Conservation (phyloP, 129 eudicot species). For the Chrysanthemum seticuspe region DNA sequence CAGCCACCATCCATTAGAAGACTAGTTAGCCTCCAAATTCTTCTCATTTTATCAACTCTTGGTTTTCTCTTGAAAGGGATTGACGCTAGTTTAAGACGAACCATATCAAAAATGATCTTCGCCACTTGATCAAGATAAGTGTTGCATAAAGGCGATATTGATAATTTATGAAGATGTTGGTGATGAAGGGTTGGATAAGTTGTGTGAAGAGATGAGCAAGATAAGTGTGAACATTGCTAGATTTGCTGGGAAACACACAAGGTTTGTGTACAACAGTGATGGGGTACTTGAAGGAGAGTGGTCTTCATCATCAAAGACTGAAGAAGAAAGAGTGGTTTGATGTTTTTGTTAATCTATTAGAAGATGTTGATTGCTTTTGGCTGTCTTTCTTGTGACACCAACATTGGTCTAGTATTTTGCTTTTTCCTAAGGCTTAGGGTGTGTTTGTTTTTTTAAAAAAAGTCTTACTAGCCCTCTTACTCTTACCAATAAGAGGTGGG, state of each 20-base stretch:
- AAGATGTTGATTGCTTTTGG: slow-evolving; percentile 28
- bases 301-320: slow-evolving; percentile 31
- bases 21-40: too few species aligned
- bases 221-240: slow-evolving; percentile 42
- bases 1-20: too few species aligned
- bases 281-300: slow-evolving; percentile 59
- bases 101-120: too few species aligned
- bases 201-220: slow-evolving; percentile 70
- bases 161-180: slow-evolving; percentile 27
- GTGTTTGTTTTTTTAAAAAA: too few species aligned
- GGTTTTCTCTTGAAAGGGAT: too few species aligned
- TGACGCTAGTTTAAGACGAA: too few species aligned
- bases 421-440: slow-evolving; percentile 13
- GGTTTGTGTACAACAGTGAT: slow-evolving; percentile 80
- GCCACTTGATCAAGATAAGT: too few species aligned
- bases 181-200: slow-evolving; percentile 42
- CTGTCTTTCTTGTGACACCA: slow-evolving; percentile 46
- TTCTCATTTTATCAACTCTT: too few species aligned
- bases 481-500: too few species aligned
- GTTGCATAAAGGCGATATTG: too few species aligned
- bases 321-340: slow-evolving; percentile 21
- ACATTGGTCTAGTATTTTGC: background rate
- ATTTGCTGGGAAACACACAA: slow-evolving; percentile 61
- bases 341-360: background rate
- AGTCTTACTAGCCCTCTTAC: too few species aligned